phyloP scores from a whole-genome alignment of 2,329 filamentous ascomycete species.

The Emergomyces orientalis region DNA sequence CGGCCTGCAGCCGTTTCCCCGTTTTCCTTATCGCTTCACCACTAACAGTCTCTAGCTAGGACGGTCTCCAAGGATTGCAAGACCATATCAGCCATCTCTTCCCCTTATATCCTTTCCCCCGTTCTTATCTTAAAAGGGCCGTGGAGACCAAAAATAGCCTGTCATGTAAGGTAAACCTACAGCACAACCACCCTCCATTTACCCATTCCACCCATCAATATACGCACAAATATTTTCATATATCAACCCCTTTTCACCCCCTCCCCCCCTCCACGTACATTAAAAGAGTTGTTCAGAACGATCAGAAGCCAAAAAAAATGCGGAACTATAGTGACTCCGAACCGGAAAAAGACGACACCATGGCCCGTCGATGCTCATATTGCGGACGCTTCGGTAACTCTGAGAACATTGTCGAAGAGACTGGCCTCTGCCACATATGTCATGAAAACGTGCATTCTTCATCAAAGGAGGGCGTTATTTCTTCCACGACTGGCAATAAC shows the following conservation, averaged over 20 bases:
- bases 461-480: neutral
- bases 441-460: conserved; percentile 1
- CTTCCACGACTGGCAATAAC: neutral
- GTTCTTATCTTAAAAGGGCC: neutral
- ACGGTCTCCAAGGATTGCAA: neutral
- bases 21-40: neutral
- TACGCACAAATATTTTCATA: neutral
- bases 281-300: neutral
- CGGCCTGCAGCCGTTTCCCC: too few relatives aligned
- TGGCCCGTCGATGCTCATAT: conserved; percentile 16
- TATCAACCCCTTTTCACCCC: neutral
- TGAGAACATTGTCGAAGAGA: conserved; percentile 7
- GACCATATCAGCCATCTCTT: neutral
- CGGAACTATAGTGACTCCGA: conserved; percentile 15
- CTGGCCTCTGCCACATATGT: conserved; percentile 14
- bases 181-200: neutral
- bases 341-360: conserved; percentile 10
- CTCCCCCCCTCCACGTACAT: neutral
- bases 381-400: conserved; percentile 16
- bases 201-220: neutral
- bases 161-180: neutral
- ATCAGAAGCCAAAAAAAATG: conserved; percentile 13
- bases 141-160: neutral
- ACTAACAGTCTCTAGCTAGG: neutral
- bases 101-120: neutral